Conservation (phyloP, 768 basidiomycete species). For the Hemileccinum rubropunctum region DNA sequence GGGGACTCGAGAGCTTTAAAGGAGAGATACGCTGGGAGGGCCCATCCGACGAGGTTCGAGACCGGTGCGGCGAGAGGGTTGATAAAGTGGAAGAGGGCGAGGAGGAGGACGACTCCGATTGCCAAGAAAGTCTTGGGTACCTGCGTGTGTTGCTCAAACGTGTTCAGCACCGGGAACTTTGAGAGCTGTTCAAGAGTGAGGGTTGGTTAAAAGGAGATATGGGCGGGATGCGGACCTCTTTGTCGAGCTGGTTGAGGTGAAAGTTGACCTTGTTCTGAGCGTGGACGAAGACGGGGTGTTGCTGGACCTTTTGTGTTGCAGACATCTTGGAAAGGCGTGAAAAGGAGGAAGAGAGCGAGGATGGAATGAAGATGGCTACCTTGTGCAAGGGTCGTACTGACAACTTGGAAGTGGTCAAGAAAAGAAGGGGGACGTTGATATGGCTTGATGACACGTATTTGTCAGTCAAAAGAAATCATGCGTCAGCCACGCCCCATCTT, state of each 20-base stretch:
- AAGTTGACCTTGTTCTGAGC: conserved; percentile 78
- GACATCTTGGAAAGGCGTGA: conserved; percentile 53
- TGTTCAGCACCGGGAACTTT: conserved; percentile 84
- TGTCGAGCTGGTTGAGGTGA: conserved; percentile 90
- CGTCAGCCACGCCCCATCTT: conserved; percentile 44
- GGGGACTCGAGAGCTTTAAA: conserved; percentile 91
- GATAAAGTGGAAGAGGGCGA: conserved; percentile 75
- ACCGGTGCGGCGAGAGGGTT: conserved; percentile 90
- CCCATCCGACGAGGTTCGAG: conserved; percentile 95
- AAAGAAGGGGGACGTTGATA: conserved; percentile 37
- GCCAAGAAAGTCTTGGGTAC: conserved; percentile 92
- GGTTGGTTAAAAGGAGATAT: too few relatives aligned
- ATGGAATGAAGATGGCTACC: too few relatives aligned
- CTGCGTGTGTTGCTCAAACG: conserved; percentile 85
- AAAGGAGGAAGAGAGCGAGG: not conserved
- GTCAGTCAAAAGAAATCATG: conserved; percentile 35
- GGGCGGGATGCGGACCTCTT: conserved; percentile 65
- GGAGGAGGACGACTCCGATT: conserved; percentile 64
- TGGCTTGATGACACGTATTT: conserved; percentile 64
- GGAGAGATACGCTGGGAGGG: conserved; percentile 90
- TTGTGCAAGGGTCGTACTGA: too few relatives aligned
- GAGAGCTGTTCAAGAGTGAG: conserved; percentile 49
- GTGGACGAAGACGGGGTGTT: conserved; percentile 84
- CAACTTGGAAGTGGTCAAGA: conserved; percentile 26
- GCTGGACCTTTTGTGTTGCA: conserved; percentile 77